These are phyloP conservation scores for Monosporascus sp. DNA, from an alignment of 2,329 filamentous ascomycete genomes.

Conservation along the genomic window DNA sequence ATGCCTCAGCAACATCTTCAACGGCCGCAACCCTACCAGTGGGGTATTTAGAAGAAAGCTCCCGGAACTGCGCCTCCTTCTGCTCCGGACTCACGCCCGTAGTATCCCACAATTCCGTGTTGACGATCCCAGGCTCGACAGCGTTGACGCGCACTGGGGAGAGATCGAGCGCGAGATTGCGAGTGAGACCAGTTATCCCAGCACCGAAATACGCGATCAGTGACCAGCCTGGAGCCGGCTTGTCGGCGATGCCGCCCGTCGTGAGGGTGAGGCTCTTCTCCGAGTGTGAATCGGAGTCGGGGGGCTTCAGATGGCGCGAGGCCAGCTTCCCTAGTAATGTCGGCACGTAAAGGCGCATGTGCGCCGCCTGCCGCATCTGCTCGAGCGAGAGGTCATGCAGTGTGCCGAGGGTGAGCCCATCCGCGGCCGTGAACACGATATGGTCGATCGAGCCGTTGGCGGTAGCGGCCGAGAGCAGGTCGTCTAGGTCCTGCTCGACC, in stretches of 20 bases:
- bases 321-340: constrained; percentile 30
- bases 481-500: constrained; percentile 20
- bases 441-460: constrained; percentile 18
- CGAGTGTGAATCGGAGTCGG: background rate
- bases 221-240: constrained; percentile 13
- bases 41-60: constrained; percentile 11
- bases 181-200: constrained; percentile 19
- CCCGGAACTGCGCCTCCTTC: constrained; percentile 6
- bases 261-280: constrained; percentile 18
- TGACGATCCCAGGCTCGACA: constrained; percentile 23
- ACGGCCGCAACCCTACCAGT: constrained; percentile 13
- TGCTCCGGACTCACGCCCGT: constrained; percentile 6
- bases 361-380: constrained; percentile 16
- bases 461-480: constrained; percentile 10
- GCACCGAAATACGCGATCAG: constrained; percentile 17
- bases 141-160: constrained; percentile 23
- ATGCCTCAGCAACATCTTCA: constrained; percentile 25
- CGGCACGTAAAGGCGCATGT: constrained; percentile 28
- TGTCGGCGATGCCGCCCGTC: constrained; percentile 20
- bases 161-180: constrained; percentile 25
- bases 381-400: constrained; percentile 22
- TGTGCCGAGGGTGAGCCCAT: constrained; percentile 14
- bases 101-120: constrained; percentile 21
- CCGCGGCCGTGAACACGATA: constrained; percentile 25
- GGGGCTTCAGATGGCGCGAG: constrained; percentile 18